Evolutionary conservation across 179 eudicot species (phyloP).

Genomic region (Beta corolliflora): DNA sequence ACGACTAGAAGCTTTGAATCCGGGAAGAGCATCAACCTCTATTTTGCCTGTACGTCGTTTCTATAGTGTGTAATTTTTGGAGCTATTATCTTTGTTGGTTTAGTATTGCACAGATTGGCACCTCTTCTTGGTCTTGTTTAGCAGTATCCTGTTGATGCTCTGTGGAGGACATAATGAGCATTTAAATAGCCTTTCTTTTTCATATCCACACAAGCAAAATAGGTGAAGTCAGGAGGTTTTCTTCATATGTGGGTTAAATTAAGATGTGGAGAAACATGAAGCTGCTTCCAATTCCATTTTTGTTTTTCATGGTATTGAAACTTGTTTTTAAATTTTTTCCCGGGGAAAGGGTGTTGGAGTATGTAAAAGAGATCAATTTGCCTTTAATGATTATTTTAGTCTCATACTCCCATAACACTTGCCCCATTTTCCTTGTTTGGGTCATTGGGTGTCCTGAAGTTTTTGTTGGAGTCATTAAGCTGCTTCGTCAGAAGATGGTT

Average conservation of each 20-base stretch:
- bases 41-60: slow-evolving; percentile 23
- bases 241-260: background rate
- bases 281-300: background rate
- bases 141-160: background rate
- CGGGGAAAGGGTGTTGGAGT: background rate
- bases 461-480: background rate
- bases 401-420: background rate
- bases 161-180: background rate
- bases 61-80: background rate
- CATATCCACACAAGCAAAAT: background rate
- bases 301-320: background rate
- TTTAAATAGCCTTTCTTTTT: background rate
- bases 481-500: background rate
- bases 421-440: background rate
- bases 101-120: background rate
- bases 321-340: background rate
- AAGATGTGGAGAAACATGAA: background rate
- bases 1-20: slow-evolving; percentile 86
- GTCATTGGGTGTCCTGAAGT: background rate
- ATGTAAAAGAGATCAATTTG: background rate
- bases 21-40: slow-evolving; percentile 61
- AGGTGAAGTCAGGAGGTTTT: background rate
- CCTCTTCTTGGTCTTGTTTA: background rate
- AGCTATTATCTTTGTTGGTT: background rate
- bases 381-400: background rate